Conservation (phyloP, 2,329 filamentous ascomycete species). For the Fusarium sp. region DNA sequence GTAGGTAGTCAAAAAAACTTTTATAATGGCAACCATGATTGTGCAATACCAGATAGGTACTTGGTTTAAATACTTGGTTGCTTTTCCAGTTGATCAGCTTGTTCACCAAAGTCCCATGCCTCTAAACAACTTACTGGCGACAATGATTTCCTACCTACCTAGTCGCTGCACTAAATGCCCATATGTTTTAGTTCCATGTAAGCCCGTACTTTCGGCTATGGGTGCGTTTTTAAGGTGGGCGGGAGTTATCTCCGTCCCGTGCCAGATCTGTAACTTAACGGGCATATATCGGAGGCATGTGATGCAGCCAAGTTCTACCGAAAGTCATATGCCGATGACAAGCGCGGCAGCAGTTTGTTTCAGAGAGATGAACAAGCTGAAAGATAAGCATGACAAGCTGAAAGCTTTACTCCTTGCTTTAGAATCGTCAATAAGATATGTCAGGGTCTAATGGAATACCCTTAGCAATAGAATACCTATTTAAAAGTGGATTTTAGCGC, state of each 20-base stretch:
- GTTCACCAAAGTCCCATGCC: slow-evolving; percentile 1
- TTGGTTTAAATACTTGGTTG: neutral
- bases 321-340: neutral
- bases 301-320: slow-evolving; percentile 16
- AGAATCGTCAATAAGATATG: no score
- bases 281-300: slow-evolving; percentile 22
- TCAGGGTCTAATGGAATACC: no score
- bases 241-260: neutral
- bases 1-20: neutral
- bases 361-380: neutral
- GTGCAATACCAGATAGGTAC: no score
- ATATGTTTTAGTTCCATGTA: neutral
- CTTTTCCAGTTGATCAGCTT: neutral
- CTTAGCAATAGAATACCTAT: no score
- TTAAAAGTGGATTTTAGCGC: no score
- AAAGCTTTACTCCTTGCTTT: neutral
- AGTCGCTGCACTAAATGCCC: slow-evolving; percentile 1
- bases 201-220: neutral
- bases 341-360: neutral
- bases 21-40: no score
- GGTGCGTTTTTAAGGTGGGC: neutral
- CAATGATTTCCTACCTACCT: neutral
- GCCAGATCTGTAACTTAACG: slow-evolving; percentile 11
- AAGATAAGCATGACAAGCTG: neutral
- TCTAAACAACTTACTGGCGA: slow-evolving; percentile 11